phyloP scores from a whole-genome alignment of 2,329 filamentous ascomycete species.

The Alternaria rosae region DNA sequence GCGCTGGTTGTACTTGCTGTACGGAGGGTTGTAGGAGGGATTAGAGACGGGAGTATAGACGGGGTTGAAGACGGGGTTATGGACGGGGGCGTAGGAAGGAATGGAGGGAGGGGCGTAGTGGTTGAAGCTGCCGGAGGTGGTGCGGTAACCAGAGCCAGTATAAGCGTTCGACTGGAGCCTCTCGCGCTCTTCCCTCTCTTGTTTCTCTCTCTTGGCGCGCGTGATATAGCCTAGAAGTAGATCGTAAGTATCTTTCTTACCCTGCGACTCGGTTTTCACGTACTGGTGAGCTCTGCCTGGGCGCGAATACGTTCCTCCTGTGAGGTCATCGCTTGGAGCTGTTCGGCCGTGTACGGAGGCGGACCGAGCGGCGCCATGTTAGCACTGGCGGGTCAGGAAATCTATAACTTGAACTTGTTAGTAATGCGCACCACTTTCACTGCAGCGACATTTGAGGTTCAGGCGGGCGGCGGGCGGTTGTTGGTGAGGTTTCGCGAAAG shows the following conservation, averaged over 20 bases:
- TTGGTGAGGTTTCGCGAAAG: not conserved
- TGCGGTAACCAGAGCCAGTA: not conserved
- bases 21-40: not conserved
- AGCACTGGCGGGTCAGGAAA: not conserved
- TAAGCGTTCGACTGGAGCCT: slow-evolving; percentile 13
- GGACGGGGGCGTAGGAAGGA: not conserved
- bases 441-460: not conserved
- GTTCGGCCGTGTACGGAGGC: slow-evolving; percentile 35
- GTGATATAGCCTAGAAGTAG: slow-evolving; percentile 25
- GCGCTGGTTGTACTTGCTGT: slow-evolving; percentile 7
- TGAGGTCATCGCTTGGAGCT: slow-evolving; percentile 34
- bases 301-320: slow-evolving; percentile 29
- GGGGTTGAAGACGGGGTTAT: not conserved
- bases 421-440: slow-evolving; percentile 2
- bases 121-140: not conserved
- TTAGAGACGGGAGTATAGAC: not conserved
- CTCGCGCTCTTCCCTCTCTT: slow-evolving; percentile 24
- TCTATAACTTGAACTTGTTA: not conserved
- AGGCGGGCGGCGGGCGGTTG: not conserved
- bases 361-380: slow-evolving; percentile 34
- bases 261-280: slow-evolving; percentile 20
- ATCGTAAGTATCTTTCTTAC: slow-evolving; percentile 15
- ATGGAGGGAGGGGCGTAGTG: not conserved
- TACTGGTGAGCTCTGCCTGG: slow-evolving; percentile 37
- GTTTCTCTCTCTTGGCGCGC: slow-evolving; percentile 30